Conservation (phyloP, 352 stramenopile species). For the Globisporangium alternatum region DNA sequence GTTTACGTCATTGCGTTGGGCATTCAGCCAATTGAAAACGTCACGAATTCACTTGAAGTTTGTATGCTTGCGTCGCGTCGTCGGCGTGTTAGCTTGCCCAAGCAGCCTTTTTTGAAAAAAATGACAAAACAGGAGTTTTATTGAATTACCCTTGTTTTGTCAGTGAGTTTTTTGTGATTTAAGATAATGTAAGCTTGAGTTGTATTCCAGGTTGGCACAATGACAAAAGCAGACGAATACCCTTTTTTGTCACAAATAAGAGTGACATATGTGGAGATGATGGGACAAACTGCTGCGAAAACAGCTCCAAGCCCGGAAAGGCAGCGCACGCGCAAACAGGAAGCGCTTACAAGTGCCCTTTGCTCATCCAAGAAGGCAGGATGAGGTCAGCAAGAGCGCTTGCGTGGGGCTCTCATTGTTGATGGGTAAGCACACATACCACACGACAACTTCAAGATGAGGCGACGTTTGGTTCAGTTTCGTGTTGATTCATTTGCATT, state of each 20-base stretch:
- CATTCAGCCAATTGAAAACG: conserved; percentile 8
- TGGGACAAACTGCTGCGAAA: background rate
- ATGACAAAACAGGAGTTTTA: background rate
- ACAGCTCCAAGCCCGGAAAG: background rate
- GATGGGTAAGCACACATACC: background rate
- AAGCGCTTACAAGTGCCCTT: background rate
- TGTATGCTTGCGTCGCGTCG: background rate
- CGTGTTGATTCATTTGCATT: background rate
- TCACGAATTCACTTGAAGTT: background rate
- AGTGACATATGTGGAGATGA: no score
- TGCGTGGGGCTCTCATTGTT: background rate
- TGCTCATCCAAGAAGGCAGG: background rate
- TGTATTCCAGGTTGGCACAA: no score
- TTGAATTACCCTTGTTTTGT: no score
- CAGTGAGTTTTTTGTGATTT: no score
- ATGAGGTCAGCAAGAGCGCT: background rate
- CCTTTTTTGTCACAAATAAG: no score
- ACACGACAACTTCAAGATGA: background rate
- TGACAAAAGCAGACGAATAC: no score
- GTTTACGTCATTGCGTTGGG: conserved; percentile 10
- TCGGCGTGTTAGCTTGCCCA: background rate
- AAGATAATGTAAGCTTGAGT: no score
- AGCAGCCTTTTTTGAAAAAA: background rate
- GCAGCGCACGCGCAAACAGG: background rate
- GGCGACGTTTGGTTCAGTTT: background rate